These are phyloP conservation scores for Hanseniaspora occidentalis DNA, from an alignment of 805 yeast species.

Conservation along the genomic window DNA sequence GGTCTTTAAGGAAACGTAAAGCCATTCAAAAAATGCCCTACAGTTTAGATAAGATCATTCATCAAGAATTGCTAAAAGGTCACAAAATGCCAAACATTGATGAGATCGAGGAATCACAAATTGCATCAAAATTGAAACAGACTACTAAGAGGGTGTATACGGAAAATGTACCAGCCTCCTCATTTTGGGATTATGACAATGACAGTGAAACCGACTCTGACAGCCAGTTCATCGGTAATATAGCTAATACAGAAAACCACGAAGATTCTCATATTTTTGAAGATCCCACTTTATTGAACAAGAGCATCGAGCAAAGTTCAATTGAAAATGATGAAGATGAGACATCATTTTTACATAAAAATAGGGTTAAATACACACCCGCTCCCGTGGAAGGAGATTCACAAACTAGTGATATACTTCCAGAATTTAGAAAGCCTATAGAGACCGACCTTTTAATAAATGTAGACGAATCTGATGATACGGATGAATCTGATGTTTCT, in stretches of 20 bases:
- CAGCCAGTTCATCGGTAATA: not conserved
- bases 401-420: too few species aligned
- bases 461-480: too few species aligned
- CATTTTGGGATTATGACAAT: not conserved
- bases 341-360: too few species aligned
- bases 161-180: not conserved
- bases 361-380: too few species aligned
- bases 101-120: conserved; percentile 8
- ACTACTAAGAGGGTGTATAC: not conserved
- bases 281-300: not conserved
- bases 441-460: too few species aligned
- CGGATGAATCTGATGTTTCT: too few species aligned
- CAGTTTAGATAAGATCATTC: conserved; percentile 22
- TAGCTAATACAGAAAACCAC: too few species aligned
- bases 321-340: not conserved
- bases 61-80: conserved; percentile 20
- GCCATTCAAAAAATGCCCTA: conserved; percentile 26
- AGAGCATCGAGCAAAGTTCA: not conserved
- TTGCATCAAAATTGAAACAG: not conserved
- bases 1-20: conserved; percentile 20
- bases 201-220: not conserved
- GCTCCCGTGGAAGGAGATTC: too few species aligned
- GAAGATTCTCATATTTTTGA: not conserved
- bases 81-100: conserved; percentile 18
- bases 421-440: too few species aligned